Conservation (phyloP, 805 yeast genomes). For the Teunomyces kruisii region DNA sequence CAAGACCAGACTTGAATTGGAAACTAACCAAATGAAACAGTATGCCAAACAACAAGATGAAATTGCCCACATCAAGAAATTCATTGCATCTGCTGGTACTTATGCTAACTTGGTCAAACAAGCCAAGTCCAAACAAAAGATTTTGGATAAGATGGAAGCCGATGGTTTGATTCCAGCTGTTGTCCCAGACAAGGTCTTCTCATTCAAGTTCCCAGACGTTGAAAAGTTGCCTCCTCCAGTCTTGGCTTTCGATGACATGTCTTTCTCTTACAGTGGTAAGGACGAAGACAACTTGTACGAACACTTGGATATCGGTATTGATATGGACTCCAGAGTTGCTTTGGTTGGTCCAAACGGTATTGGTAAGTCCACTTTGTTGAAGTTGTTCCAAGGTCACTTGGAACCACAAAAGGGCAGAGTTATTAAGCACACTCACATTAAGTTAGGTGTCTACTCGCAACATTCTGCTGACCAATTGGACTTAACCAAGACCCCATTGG, state of each 20-base stretch:
- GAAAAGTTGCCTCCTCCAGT: conserved; percentile 99
- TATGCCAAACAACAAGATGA: conserved; percentile 98
- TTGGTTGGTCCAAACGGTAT: conserved; percentile 99
- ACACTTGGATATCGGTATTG: conserved; percentile 93
- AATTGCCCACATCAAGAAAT: conserved; percentile 96
- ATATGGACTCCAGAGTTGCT: conserved; percentile 98
- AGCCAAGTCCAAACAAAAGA: conserved; percentile 99
- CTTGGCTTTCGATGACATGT: conserved; percentile 90
- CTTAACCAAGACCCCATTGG: conserved; percentile 90
- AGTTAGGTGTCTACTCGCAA: conserved; percentile 98
- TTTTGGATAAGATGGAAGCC: conserved; percentile 99
- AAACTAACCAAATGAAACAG: conserved; percentile 97
- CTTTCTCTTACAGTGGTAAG: conserved; percentile 85
- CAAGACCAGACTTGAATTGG: conserved; percentile 91
- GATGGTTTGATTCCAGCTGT: conserved; percentile 95
- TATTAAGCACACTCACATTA: conserved; percentile 94
- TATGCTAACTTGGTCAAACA: conserved; percentile 98
- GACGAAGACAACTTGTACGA: conserved; percentile 86
- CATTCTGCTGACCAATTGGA: conserved; percentile 98
- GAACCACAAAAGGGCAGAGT: conserved; percentile 92
- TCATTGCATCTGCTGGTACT: conserved; percentile 99
- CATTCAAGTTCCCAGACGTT: conserved; percentile 91
- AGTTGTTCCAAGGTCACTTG: conserved; percentile 94
- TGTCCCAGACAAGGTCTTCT: conserved; percentile 87
- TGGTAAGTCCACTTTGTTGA: conserved; percentile 94